Conservation (phyloP, 352 stramenopile species). For the Pseudoperonospora humuli region DNA sequence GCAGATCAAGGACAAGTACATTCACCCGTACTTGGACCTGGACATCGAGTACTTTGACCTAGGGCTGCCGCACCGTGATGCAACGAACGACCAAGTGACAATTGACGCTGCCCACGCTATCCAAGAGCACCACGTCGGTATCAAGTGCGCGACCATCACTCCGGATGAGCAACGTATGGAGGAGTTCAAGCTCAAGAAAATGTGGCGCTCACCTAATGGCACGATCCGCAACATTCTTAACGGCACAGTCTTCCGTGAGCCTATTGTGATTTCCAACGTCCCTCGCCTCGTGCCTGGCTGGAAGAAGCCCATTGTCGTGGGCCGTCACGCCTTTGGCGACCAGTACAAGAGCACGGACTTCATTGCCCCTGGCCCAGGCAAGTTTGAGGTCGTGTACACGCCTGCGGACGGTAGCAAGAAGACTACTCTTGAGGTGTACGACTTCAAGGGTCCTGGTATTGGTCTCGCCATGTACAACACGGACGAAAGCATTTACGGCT, state of each 20-base stretch:
- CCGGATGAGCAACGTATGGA: conserved; percentile 71
- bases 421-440: conserved; percentile 52
- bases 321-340: conserved; percentile 71
- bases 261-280: conserved; percentile 77
- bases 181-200: conserved; percentile 70
- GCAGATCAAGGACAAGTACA: conserved; percentile 65
- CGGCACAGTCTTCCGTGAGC: conserved; percentile 76
- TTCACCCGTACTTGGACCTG: conserved; percentile 69
- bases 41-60: conserved; percentile 81
- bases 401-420: conserved; percentile 39
- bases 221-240: conserved; percentile 81
- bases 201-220: conserved; percentile 65
- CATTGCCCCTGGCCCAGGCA: conserved; percentile 47
- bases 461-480: conserved; percentile 83
- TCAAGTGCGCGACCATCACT: conserved; percentile 84
- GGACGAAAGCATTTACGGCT: conserved; percentile 70
- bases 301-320: conserved; percentile 75
- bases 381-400: conserved; percentile 71
- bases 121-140: conserved; percentile 55
- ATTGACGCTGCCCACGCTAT: conserved; percentile 74
- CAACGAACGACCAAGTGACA: conserved; percentile 72
- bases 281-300: conserved; percentile 66
- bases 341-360: conserved; percentile 80
- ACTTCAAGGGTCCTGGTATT: conserved; percentile 52
- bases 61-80: conserved; percentile 58